Percentiles rank a stretch among this genome's conserved stretches.
Evolutionary conservation across 495 filamentous ascomycete genomes (phyloP).

Genomic region (Oleoguttula mirabilis): DNA sequence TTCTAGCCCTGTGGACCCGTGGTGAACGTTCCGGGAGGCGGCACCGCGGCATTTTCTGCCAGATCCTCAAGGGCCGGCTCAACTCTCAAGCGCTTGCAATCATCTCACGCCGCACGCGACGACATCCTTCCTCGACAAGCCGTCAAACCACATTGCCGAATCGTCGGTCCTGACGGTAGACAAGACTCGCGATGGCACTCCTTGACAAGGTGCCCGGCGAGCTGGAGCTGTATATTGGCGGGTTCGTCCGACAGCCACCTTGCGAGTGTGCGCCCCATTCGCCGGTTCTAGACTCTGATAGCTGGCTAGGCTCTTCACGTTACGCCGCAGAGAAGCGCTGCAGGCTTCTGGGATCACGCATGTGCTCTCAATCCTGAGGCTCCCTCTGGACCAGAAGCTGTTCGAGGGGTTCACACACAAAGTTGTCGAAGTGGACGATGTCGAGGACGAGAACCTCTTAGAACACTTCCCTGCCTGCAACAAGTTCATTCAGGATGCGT

Average conservation of each 20-base stretch:
- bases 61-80: too few relatives aligned
- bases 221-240: conserved; percentile 68
- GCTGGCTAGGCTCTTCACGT: conserved; percentile 54
- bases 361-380: conserved; percentile 67
- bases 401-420: conserved; percentile 54
- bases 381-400: conserved; percentile 43
- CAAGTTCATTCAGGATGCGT: conserved; percentile 67
- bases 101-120: too few relatives aligned
- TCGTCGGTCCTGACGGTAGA: too few relatives aligned
- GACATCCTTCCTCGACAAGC: too few relatives aligned
- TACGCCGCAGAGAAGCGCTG: conserved; percentile 56
- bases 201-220: conserved; percentile 50
- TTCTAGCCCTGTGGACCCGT: too few relatives aligned
- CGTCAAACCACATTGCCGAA: too few relatives aligned
- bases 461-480: conserved; percentile 65
- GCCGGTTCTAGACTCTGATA: conserved; percentile 10
- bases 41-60: too few relatives aligned
- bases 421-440: conserved; percentile 74
- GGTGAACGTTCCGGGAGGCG: too few relatives aligned
- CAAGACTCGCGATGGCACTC: too few relatives aligned
- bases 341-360: conserved; percentile 70
- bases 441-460: conserved; percentile 73
- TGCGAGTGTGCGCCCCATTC: background rate
- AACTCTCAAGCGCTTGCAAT: too few relatives aligned
- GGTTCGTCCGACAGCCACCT: conserved; percentile 44